Evolutionary conservation across 352 stramenopile genomes (phyloP).

Genomic region (Globisporangium radiosum): DNA sequence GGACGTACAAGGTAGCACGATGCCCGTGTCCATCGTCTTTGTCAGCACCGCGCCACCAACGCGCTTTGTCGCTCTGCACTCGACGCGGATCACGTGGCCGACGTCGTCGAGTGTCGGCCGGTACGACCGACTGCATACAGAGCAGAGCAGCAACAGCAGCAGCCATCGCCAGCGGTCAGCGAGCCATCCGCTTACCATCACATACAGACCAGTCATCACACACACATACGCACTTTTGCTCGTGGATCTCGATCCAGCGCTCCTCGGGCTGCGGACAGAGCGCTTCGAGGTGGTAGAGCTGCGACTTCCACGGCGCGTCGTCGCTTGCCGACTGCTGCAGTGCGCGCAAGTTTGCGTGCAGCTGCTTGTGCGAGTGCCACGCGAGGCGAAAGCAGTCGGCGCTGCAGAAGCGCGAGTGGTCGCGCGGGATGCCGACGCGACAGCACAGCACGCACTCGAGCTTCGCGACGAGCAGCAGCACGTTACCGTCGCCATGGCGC

Average conservation of each 20-base stretch:
- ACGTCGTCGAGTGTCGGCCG: conserved; percentile 57
- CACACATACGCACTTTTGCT: conserved; percentile 37
- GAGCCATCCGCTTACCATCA: no score
- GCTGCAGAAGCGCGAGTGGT: conserved; percentile 69
- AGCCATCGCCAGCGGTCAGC: no score
- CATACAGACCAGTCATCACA: not conserved
- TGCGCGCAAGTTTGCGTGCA: conserved; percentile 34
- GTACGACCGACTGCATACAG: conserved; percentile 56
- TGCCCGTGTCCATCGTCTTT: conserved; percentile 78
- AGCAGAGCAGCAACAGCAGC: conserved; percentile 15
- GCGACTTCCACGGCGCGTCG: conserved; percentile 45
- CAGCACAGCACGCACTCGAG: conserved; percentile 71
- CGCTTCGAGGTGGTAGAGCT: conserved; percentile 48
- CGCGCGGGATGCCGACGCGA: conserved; percentile 49
- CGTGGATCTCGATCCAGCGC: conserved; percentile 54
- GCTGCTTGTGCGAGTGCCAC: conserved; percentile 61
- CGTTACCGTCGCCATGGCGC: conserved; percentile 50
- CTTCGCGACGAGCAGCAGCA: conserved; percentile 62
- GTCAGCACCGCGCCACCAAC: conserved; percentile 43
- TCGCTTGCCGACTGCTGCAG: conserved; percentile 14
- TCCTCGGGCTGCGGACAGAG: conserved; percentile 50
- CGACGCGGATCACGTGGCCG: conserved; percentile 74
- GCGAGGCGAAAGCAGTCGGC: conserved; percentile 56
- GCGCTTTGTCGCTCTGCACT: conserved; percentile 63
- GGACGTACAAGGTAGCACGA: conserved; percentile 81